A percentile compares a stretch with the other conserved stretches of the same genome.
Evolutionary conservation across 2,329 filamentous ascomycete genomes (phyloP).

Genomic region (Venturia pyrina): DNA sequence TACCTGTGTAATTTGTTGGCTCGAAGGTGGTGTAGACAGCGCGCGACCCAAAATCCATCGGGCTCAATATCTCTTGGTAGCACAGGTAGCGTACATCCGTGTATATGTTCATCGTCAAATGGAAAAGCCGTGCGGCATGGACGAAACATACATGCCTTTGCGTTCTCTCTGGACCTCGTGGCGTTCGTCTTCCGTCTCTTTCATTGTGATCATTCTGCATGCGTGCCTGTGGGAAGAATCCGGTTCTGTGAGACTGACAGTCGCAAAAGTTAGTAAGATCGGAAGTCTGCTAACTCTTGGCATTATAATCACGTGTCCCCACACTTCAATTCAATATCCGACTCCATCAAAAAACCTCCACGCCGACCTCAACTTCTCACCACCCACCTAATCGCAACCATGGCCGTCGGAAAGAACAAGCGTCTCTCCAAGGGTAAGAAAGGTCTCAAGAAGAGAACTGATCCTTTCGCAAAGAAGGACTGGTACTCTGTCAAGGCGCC

Average conservation of each 20-base stretch:
- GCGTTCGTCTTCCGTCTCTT: background rate
- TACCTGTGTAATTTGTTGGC: too few species aligned
- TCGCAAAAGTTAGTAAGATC: too few species aligned
- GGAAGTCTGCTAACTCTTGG: too few species aligned
- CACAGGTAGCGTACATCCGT: too few species aligned
- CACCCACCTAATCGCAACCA: constrained; percentile 31
- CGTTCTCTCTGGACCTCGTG: background rate
- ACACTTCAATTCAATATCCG: background rate
- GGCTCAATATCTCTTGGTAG: too few species aligned
- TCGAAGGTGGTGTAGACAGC: too few species aligned
- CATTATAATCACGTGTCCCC: background rate
- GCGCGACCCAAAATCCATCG: too few species aligned
- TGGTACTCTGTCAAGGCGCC: constrained; percentile 99
- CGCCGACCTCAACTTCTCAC: background rate
- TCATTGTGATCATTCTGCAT: too few species aligned
- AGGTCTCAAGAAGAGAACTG: constrained; percentile 99
- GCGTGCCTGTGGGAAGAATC: too few species aligned
- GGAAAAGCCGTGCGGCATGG: background rate
- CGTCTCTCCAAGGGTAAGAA: constrained; percentile 99
- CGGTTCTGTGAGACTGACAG: too few species aligned
- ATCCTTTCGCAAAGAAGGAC: constrained; percentile 98
- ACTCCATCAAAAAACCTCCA: background rate
- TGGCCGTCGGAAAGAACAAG: constrained; percentile 98
- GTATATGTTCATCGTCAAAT: too few species aligned
- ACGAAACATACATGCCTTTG: background rate